Evolutionary conservation across 495 filamentous ascomycete genomes (phyloP), one percentile per base, ranked within the genome.

Genomic region (Thermothielavioides terrestris): DNA sequence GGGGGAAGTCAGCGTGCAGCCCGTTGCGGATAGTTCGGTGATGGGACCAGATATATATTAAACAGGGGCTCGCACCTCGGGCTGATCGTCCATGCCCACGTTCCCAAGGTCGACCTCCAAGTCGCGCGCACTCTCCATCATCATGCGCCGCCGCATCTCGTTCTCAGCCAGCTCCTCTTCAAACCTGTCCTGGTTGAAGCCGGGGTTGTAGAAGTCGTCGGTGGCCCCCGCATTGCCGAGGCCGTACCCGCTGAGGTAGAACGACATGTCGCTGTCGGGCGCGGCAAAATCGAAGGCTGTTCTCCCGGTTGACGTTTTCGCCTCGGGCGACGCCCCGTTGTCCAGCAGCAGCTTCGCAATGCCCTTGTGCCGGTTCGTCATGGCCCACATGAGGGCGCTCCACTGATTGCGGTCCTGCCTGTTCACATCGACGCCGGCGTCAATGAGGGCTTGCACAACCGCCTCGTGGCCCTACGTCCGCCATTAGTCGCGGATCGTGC

Each of bases 301-400:
- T 53, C 94, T 81, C 27, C 92, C 92, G 2, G 86, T 86, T 1
- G 87, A 88, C 0, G 92, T 97, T 64, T 92, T 95, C 50, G 92
- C 85, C 63, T 96, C 89, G 18, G 89, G 80, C n/a, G 89, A 95
- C 12, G 92, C 92, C 3, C 94, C 94, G 61, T 91, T 83, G 59
- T 97, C 91, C 26, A 99, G 75, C 18, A 99, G 69, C 14, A 86
- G 72, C 60, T 96, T 96, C 20, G 88, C 88, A 57, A 99, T 97
- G 25, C 81, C 82, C 66, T 96, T 96, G 64, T 99, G 92, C 54
- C 89, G 75, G 63, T 97, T 99, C 32, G 92, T 97, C 88, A 96
- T 97, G 26, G 92, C 92, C 92, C 92, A 99, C 92, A 97, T 99
- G 57, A 99, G 71, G 15, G 92, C 84, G 63, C 88, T 99, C 92